Conservation (phyloP, 768 basidiomycete genomes). For the Pholiota conissans region DNA sequence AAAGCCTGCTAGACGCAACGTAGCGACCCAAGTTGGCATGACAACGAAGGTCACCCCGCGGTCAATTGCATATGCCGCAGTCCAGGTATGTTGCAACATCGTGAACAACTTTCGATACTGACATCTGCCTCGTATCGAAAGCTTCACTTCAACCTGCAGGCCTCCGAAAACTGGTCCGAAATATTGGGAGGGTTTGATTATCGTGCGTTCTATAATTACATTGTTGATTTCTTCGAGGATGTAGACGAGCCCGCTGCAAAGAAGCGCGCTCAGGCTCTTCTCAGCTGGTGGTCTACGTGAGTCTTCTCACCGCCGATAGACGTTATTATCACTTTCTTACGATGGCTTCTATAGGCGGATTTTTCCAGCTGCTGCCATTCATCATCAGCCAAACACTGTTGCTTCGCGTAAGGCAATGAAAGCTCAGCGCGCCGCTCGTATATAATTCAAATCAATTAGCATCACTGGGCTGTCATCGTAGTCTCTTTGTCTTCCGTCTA, state of each 20-base stretch:
- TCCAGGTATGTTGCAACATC: constrained; percentile 17
- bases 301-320: no score
- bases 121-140: no score
- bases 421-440: no score
- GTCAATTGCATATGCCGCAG: constrained; percentile 29
- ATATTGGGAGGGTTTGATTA: constrained; percentile 21
- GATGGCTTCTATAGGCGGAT: no score
- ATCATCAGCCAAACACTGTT: no score
- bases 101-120: not conserved
- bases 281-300: not conserved
- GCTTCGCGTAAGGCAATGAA: no score
- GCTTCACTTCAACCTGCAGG: constrained; percentile 21
- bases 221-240: constrained; percentile 26
- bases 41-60: constrained; percentile 19
- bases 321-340: no score
- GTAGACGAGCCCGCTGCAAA: not conserved
- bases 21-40: constrained; percentile 15
- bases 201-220: constrained; percentile 20
- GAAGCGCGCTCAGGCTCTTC: not conserved
- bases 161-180: constrained; percentile 17
- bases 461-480: no score
- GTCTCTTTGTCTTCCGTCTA: no score
- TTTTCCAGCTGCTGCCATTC: no score
- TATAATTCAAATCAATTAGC: no score
- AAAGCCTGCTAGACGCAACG: constrained; percentile 14